A percentile compares a stretch with the other conserved stretches of the same genome.
These are phyloP conservation scores for Phytomonas francai DNA, from an alignment of 208 protist genomes.

Conservation along the genomic window DNA sequence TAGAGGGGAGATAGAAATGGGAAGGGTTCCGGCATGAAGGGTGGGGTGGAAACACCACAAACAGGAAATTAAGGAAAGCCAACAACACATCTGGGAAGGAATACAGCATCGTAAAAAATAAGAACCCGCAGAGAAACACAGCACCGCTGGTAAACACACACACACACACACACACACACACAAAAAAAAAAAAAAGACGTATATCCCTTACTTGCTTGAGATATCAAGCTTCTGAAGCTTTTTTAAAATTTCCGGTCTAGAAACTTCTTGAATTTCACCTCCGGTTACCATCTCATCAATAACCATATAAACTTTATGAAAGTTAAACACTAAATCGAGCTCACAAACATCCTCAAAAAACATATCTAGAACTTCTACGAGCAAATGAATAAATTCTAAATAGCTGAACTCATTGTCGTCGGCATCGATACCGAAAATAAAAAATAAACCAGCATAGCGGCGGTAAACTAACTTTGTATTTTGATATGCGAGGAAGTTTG, in stretches of 20 bases:
- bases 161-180: too few relatives aligned
- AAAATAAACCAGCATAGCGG: conserved; percentile 99
- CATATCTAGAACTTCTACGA: conserved; percentile 97
- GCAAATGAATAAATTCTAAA: conserved; percentile 97
- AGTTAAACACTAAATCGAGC: conserved; percentile 99
- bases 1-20: too few relatives aligned
- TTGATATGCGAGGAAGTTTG: conserved; percentile 96
- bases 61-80: conserved; percentile 7
- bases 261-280: conserved; percentile 98
- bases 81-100: not conserved
- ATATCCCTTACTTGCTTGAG: conserved; percentile 44
- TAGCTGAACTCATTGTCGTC: conserved; percentile 98
- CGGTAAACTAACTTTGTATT: conserved; percentile 97
- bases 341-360: conserved; percentile 99
- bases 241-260: conserved; percentile 87
- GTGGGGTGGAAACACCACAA: conserved; percentile 10
- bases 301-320: conserved; percentile 98
- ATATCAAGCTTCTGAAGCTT: conserved; percentile 91
- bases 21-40: too few relatives aligned
- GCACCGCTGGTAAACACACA: not conserved
- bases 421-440: conserved; percentile 96
- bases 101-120: conserved; percentile 13
- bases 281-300: conserved; percentile 98
- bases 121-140: not conserved
- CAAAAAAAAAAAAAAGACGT: conserved; percentile 11